phyloP scores from a whole-genome alignment of 2,329 filamentous ascomycete species.

The Aspergillus hortae region DNA sequence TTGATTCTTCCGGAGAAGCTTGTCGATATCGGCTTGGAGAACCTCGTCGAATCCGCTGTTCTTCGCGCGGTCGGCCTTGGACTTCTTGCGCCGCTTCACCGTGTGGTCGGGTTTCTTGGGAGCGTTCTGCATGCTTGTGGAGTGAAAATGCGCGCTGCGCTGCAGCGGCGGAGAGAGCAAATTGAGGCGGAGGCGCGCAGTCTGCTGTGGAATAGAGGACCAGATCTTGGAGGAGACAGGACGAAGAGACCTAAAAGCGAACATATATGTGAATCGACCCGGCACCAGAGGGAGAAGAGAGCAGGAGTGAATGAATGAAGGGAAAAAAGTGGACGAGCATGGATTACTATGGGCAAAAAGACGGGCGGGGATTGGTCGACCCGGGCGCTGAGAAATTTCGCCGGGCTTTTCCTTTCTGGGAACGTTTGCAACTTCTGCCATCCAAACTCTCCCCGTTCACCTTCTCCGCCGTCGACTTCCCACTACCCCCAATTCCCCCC shows the following conservation, averaged over 20 bases:
- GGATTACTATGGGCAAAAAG: constrained; percentile 15
- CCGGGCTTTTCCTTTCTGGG: constrained; percentile 9
- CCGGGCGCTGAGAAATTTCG: constrained; percentile 25
- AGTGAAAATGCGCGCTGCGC: constrained; percentile 18
- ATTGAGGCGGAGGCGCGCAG: background rate
- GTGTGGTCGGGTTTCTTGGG: constrained; percentile 22
- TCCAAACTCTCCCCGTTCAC: constrained; percentile 7
- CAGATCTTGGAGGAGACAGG: constrained; percentile 3
- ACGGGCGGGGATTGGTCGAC: constrained; percentile 20
- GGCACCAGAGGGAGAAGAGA: background rate
- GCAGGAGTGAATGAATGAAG: background rate
- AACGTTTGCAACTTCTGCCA: constrained; percentile 6
- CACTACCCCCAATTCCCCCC: background rate
- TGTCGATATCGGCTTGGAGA: constrained; percentile 59
- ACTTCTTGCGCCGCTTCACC: constrained; percentile 42
- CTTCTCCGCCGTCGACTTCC: constrained; percentile 2
- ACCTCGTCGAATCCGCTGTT: constrained; percentile 66
- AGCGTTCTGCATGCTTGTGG: constrained; percentile 24
- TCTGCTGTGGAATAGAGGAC: constrained; percentile 7
- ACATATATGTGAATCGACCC: constrained; percentile 6
- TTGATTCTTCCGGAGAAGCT: constrained; percentile 32
- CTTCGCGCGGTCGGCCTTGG: constrained; percentile 55
- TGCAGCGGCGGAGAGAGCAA: constrained; percentile 6
- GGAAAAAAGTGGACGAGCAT: constrained; percentile 1
- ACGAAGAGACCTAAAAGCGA: constrained; percentile 5